These are phyloP conservation scores for Naumovozyma baii DNA, from an alignment of 805 yeast species.

Conservation along the genomic window DNA sequence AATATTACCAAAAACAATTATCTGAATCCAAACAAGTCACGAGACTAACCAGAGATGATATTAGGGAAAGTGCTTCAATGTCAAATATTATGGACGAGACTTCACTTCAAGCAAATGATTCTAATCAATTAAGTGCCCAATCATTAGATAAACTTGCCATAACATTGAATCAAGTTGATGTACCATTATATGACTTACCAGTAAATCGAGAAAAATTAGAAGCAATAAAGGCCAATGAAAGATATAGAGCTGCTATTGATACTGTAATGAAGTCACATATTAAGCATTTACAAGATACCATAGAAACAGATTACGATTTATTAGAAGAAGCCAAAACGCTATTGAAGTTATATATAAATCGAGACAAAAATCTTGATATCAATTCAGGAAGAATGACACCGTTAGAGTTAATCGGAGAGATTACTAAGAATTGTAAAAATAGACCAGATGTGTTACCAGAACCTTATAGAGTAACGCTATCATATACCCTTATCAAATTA, in stretches of 20 bases:
- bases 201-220: neutral
- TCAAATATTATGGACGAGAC: neutral
- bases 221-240: constrained; percentile 15
- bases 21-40: neutral
- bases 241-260: constrained; percentile 16
- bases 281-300: constrained; percentile 2
- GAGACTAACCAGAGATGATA: neutral
- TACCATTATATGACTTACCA: neutral
- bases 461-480: constrained; percentile 23
- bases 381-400: constrained; percentile 4
- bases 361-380: constrained; percentile 10
- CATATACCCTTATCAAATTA: constrained; percentile 16
- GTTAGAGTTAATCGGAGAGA: constrained; percentile 11
- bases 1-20: neutral
- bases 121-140: neutral
- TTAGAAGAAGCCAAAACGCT: constrained; percentile 9
- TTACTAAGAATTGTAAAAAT: constrained; percentile 6
- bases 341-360: constrained; percentile 7
- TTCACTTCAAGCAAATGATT: neutral
- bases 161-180: neutral
- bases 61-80: neutral
- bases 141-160: neutral
- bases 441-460: constrained; percentile 15
- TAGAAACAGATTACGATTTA: constrained; percentile 22
- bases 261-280: constrained; percentile 17